These are phyloP conservation scores for Zychaea mexicana DNA, from an alignment of 371 early-diverging fungal species.

Conservation along the genomic window DNA sequence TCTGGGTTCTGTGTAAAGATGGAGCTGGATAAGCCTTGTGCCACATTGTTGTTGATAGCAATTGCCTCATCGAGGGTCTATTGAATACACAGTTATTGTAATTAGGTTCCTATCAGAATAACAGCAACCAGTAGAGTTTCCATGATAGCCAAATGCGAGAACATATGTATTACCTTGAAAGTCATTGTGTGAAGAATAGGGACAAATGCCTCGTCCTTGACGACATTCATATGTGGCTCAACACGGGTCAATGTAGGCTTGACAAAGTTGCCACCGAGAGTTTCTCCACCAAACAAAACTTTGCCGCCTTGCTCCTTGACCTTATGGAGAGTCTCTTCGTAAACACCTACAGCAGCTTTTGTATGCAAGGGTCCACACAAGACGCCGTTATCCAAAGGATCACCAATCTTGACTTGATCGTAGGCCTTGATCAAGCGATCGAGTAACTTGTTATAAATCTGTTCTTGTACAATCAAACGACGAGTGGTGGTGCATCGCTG, in stretches of 20 bases:
- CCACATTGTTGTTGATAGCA: constrained; percentile 86
- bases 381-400: constrained; percentile 82
- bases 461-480: constrained; percentile 90
- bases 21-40: constrained; percentile 89
- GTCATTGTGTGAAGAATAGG: constrained; percentile 92
- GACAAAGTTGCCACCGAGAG: constrained; percentile 91
- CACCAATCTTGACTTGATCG: constrained; percentile 87
- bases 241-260: constrained; percentile 92
- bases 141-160: not conserved
- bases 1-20: constrained; percentile 85
- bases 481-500: constrained; percentile 97
- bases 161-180: constrained; percentile 52
- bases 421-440: constrained; percentile 84
- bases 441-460: constrained; percentile 87
- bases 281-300: constrained; percentile 85
- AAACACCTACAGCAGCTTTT: constrained; percentile 77
- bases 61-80: constrained; percentile 87
- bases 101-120: not conserved
- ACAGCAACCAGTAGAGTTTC: not conserved
- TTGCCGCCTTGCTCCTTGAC: constrained; percentile 88
- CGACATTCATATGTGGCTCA: constrained; percentile 72
- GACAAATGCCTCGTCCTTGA: constrained; percentile 94
- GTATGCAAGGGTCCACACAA: constrained; percentile 97
- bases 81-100: not conserved
- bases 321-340: constrained; percentile 70